Percentiles rank a stretch among this genome's conserved stretches.
Conservation (phyloP, 2,329 filamentous ascomycete genomes). For the Ceratocystis huliohia region DNA sequence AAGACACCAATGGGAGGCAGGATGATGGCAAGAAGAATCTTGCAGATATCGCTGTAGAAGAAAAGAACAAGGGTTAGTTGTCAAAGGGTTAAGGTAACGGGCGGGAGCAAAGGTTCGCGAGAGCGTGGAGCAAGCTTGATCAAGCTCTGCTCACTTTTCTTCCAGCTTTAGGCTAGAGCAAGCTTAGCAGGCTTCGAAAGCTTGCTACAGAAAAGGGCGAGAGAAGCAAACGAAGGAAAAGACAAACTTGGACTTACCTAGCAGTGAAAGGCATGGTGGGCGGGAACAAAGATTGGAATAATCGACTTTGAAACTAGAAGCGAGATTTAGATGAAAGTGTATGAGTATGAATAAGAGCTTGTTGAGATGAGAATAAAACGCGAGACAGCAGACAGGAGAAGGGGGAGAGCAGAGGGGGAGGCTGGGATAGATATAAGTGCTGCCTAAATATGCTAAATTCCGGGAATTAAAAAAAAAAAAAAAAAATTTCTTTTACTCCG, state of each 20-base stretch:
- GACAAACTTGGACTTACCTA: conserved; percentile 37
- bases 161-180: background rate
- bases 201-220: background rate
- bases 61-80: conserved; percentile 15
- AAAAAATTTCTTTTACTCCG: background rate
- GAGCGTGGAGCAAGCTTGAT: too few relatives aligned
- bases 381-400: background rate
- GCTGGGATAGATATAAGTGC: background rate
- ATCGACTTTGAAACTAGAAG: background rate
- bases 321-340: background rate
- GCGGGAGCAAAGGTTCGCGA: background rate
- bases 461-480: background rate
- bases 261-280: conserved; percentile 46
- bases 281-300: background rate
- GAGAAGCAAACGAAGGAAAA: background rate
- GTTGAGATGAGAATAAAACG: background rate
- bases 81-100: background rate
- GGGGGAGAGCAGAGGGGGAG: background rate
- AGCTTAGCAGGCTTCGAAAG: background rate
- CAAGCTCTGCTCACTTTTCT: too few relatives aligned
- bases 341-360: background rate
- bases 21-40: conserved; percentile 74
- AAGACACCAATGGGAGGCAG: conserved; percentile 86
- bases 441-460: background rate
- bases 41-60: conserved; percentile 41